Evolutionary conservation across 768 basidiomycete genomes (phyloP).

Genomic region (Boletales sp.): DNA sequence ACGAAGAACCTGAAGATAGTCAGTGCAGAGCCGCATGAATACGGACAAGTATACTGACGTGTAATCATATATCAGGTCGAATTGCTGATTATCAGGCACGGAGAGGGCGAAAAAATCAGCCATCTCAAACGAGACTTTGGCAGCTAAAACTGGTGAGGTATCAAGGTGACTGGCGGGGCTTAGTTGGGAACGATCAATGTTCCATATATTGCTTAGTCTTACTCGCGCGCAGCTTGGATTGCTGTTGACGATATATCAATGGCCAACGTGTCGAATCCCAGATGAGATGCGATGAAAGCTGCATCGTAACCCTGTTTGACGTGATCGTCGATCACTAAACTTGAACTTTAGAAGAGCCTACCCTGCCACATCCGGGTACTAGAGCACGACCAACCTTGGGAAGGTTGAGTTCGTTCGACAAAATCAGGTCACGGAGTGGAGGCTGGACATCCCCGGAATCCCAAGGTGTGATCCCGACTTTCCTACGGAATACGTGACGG

Average conservation of each 20-base stretch:
- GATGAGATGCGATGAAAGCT: constrained; percentile 11
- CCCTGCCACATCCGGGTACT: constrained; percentile 58
- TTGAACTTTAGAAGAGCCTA: constrained; percentile 1
- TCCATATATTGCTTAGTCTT: background rate
- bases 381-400: constrained; percentile 44
- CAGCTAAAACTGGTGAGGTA: background rate
- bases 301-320: constrained; percentile 18
- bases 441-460: constrained; percentile 54
- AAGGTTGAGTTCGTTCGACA: constrained; percentile 41
- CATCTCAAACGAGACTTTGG: constrained; percentile 17
- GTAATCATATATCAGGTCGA: constrained; percentile 16
- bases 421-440: constrained; percentile 49
- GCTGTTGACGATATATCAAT: constrained; percentile 19
- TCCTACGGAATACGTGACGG: constrained; percentile 30
- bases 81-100: constrained; percentile 9
- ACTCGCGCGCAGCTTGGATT: constrained; percentile 18
- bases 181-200: background rate
- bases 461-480: constrained; percentile 57
- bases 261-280: constrained; percentile 15
- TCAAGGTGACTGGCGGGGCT: constrained; percentile 1
- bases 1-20: constrained; percentile 48
- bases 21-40: background rate
- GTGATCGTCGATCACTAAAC: background rate
- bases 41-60: constrained; percentile 1
- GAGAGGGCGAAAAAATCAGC: constrained; percentile 19